Conservation (phyloP, 1,284 basidiomycete species). For the Naganishia cerealis region DNA sequence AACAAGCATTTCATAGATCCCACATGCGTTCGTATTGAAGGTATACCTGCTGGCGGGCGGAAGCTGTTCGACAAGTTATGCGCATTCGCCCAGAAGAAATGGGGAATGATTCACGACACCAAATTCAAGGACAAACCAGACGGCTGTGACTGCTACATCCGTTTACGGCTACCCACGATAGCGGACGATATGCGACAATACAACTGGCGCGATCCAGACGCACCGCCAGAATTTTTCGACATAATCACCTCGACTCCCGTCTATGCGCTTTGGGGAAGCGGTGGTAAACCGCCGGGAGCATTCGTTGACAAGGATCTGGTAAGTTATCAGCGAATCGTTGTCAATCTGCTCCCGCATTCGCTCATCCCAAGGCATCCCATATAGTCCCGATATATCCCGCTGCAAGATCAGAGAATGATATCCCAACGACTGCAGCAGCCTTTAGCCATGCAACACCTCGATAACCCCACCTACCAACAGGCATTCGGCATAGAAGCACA, state of each 20-base stretch:
- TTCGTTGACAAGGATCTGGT: conserved; percentile 22
- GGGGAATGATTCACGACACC: conserved; percentile 2
- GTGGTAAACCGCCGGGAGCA: conserved; percentile 16
- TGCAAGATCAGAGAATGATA: background rate
- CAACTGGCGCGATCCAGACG: conserved; percentile 19
- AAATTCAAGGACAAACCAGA: conserved; percentile 24
- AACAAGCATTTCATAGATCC: conserved; percentile 9
- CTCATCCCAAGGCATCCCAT: background rate
- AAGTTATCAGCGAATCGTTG: background rate
- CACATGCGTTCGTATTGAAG: conserved; percentile 5
- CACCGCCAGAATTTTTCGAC: conserved; percentile 3
- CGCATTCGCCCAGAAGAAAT: background rate
- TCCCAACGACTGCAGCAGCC: background rate
- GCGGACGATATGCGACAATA: conserved; percentile 20
- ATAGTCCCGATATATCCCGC: background rate
- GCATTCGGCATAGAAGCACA: background rate
- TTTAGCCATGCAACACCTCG: background rate
- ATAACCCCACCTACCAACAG: background rate
- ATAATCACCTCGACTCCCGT: conserved; percentile 8
- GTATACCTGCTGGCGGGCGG: conserved; percentile 15
- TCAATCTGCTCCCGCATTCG: too few relatives aligned
- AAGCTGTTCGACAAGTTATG: background rate
- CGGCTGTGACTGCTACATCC: conserved; percentile 19
- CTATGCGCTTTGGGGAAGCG: conserved; percentile 17
- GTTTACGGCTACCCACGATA: conserved; percentile 5